A percentile compares a stretch with the other conserved stretches of the same genome.
These are phyloP conservation scores for Clonostachys sp. DNA, from an alignment of 2,329 filamentous ascomycete species.

Conservation along the genomic window DNA sequence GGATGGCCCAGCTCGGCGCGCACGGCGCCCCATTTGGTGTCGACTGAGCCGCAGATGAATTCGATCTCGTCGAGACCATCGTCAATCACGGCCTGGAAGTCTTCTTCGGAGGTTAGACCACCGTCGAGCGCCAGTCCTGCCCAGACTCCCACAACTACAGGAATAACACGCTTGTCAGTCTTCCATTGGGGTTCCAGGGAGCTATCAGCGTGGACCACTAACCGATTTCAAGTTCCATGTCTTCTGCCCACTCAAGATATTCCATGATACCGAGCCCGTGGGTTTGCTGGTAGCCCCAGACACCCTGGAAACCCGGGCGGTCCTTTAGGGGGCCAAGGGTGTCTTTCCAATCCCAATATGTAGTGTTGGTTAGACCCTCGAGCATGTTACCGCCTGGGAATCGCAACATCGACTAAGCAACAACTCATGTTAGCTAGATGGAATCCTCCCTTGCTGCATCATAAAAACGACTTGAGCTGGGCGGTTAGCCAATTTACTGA, in stretches of 20 bases:
- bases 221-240: slow-evolving; percentile 52
- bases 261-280: slow-evolving; percentile 59
- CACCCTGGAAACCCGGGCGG: slow-evolving; percentile 49
- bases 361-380: slow-evolving; percentile 35
- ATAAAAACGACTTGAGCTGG: background rate
- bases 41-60: slow-evolving; percentile 50
- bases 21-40: slow-evolving; percentile 50
- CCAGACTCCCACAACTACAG: slow-evolving; percentile 49
- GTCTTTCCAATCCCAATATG: slow-evolving; percentile 47
- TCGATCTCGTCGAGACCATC: slow-evolving; percentile 60
- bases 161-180: background rate
- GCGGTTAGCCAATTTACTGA: background rate
- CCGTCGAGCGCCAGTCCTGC: slow-evolving; percentile 51
- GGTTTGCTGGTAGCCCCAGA: slow-evolving; percentile 59
- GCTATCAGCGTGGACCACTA: slow-evolving; percentile 6
- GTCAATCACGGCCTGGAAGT: slow-evolving; percentile 52
- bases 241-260: slow-evolving; percentile 57
- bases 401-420: slow-evolving; percentile 48
- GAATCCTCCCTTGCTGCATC: background rate
- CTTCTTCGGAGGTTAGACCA: slow-evolving; percentile 40
- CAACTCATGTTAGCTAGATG: background rate
- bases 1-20: slow-evolving; percentile 57
- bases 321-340: slow-evolving; percentile 48
- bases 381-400: slow-evolving; percentile 64
- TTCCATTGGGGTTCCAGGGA: background rate